These are phyloP conservation scores for Pyrenochaeta sp. DNA, from an alignment of 2,329 filamentous ascomycete genomes.

Conservation along the genomic window DNA sequence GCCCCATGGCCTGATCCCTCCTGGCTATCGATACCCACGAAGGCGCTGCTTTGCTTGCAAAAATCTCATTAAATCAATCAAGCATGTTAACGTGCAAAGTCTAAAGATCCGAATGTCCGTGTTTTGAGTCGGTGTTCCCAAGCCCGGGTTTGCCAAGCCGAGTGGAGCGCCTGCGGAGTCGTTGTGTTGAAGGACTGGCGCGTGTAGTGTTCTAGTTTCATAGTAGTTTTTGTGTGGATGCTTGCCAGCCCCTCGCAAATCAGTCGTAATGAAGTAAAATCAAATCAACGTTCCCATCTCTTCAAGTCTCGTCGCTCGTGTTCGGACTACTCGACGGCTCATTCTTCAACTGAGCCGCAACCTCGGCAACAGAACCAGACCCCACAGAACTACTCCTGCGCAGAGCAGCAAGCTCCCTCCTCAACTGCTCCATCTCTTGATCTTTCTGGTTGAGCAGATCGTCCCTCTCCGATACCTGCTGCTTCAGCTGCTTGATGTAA, in stretches of 20 bases:
- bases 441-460: conserved; percentile 70
- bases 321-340: conserved; percentile 21
- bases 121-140: too few relatives aligned
- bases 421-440: conserved; percentile 60
- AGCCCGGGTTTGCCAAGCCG: too few relatives aligned
- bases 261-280: too few relatives aligned
- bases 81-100: background rate
- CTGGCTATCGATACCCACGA: too few relatives aligned
- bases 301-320: conserved; percentile 21
- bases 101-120: background rate
- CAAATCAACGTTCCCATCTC: background rate
- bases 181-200: too few relatives aligned
- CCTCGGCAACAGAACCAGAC: conserved; percentile 10
- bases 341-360: conserved; percentile 15
- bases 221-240: too few relatives aligned
- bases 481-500: conserved; percentile 86
- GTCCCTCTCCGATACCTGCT: conserved; percentile 72
- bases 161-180: too few relatives aligned
- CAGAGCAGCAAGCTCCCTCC: conserved; percentile 59
- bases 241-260: too few relatives aligned
- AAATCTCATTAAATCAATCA: background rate
- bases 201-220: too few relatives aligned
- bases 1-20: too few relatives aligned
- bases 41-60: too few relatives aligned
- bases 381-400: conserved; percentile 27